These are phyloP conservation scores for Lanmaoa pseudosensibilis DNA, from an alignment of 768 basidiomycete species.

Conservation along the genomic window DNA sequence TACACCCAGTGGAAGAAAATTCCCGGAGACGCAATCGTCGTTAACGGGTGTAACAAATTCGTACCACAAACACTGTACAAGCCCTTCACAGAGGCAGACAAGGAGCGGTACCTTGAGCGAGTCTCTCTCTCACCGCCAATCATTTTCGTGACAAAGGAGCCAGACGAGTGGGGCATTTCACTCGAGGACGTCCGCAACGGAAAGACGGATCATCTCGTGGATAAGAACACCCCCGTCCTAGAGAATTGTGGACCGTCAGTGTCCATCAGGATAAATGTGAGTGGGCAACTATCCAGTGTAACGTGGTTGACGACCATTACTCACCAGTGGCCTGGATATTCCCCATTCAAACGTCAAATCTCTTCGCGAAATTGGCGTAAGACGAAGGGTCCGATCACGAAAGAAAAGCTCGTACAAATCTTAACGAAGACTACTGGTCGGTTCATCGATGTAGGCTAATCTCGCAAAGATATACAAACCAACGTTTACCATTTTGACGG, in stretches of 20 bases:
- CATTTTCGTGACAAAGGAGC: constrained; percentile 54
- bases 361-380: constrained; percentile 74
- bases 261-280: constrained; percentile 68
- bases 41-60: constrained; percentile 42
- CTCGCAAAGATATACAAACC: not conserved
- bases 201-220: constrained; percentile 50
- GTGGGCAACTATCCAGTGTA: not conserved
- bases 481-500: not conserved
- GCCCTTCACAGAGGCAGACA: constrained; percentile 69
- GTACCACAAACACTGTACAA: constrained; percentile 69
- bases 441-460: constrained; percentile 56
- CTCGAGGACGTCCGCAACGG: constrained; percentile 59
- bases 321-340: constrained; percentile 73
- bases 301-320: not conserved
- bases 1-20: constrained; percentile 15
- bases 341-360: constrained; percentile 69
- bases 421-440: constrained; percentile 65
- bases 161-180: constrained; percentile 58
- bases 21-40: constrained; percentile 13
- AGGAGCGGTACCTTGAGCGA: constrained; percentile 70
- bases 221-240: constrained; percentile 61
- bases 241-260: constrained; percentile 69
- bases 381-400: constrained; percentile 70
- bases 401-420: constrained; percentile 66
- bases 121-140: constrained; percentile 60